Evolutionary conservation across 202 grass and related monocot species (phyloP), one percentile per base, ranked within the genome.

Genomic region (Hordeum pubiflorum): DNA sequence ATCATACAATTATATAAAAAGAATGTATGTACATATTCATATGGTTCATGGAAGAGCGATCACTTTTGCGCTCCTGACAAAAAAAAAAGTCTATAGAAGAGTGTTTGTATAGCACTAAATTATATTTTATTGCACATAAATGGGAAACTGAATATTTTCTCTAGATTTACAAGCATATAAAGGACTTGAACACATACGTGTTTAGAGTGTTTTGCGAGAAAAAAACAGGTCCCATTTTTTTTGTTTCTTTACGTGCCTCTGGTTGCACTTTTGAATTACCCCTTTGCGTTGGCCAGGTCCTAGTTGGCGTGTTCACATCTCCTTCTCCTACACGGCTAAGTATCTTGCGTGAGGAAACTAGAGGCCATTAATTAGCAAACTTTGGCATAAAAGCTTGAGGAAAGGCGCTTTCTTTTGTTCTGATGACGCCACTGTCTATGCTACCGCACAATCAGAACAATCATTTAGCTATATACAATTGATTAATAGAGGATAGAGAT

Each of bases 401-500:
- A 61, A 82, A 82, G 82, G 83, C 0, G 32, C 79, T 85, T 89
- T 89, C 81, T 85, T 78, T 63, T 11, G 14, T 48, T 50, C 17
- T 20, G 27, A 63, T 86, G 88, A 86, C 50, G 41, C 26, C 74
- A 83, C 3, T 81, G 26, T n/a, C 79, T 89, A 36, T 43, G 54
- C 68, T 61, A 79, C 78, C 78, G 55, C 52, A 29, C 73, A 72
- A 82, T 79, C 46, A 61, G 68, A 39, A 57, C 54, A 83, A 86
- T 75, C 26, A 82, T 83, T 83, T 74, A 83, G 74, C 41, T 89
- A 86, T 89, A 86, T 79, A 69, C 22, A 79, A 86, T 80, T 81
- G 32, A 46, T 79, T 89, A 68, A 86, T 86, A 83, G 24, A 79
- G 24, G 75, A 89, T 86, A 80, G 79, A 80, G 69, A 79, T 80